Conservation (phyloP, 2,329 filamentous ascomycete genomes). For the Plectosphaerella plurivora region DNA sequence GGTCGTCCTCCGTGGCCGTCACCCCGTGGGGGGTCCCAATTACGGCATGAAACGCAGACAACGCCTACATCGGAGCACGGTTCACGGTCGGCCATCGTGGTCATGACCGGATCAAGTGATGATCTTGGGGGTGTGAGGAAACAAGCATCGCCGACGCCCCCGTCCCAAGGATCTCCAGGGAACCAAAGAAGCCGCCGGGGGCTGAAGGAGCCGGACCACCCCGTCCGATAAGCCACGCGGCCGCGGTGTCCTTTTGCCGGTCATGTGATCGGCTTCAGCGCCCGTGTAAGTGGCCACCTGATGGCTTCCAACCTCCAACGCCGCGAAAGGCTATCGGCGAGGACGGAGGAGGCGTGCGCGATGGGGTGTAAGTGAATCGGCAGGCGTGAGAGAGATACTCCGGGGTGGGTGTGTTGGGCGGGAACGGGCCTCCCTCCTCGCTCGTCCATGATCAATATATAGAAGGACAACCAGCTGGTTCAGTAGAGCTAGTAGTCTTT, state of each 20-base stretch:
- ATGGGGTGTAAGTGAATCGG: neutral
- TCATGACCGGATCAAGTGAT: neutral
- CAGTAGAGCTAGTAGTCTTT: neutral
- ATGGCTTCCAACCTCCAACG: neutral
- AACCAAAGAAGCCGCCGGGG: neutral
- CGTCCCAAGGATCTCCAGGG: neutral
- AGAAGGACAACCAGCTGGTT: slow-evolving; percentile 7
- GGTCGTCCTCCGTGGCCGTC: no score
- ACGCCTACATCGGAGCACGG: no score
- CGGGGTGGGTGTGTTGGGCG: no score
- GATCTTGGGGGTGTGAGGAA: neutral
- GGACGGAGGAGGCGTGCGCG: neutral
- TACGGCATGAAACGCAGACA: no score
- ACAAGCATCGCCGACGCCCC: neutral
- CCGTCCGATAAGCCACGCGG: slow-evolving; percentile 1
- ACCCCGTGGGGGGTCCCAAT: no score
- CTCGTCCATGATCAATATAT: slow-evolving; percentile 5
- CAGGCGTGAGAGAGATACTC: slow-evolving; percentile 1
- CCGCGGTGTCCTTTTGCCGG: neutral
- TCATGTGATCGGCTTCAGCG: slow-evolving; percentile 10
- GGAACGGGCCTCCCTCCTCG: no score
- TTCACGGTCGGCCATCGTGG: neutral
- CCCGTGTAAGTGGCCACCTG: slow-evolving; percentile 5
- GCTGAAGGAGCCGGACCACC: neutral
- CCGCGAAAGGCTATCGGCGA: neutral